These are phyloP conservation scores for Rhizophagus sp. DNA, from an alignment of 192 early-diverging fungal genomes.

Conservation along the genomic window DNA sequence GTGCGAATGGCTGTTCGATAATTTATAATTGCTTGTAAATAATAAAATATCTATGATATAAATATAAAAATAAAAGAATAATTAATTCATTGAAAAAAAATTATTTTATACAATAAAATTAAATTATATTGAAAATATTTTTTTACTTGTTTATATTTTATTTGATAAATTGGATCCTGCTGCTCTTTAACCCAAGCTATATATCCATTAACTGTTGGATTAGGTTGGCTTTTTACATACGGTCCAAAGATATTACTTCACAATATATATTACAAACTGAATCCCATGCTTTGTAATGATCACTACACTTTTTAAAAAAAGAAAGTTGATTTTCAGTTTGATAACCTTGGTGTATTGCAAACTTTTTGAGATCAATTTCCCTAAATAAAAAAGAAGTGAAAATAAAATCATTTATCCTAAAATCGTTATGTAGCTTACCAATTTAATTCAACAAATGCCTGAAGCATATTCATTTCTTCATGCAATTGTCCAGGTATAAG, in stretches of 20 bases:
- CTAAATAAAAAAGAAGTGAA: neutral
- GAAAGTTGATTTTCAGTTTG: neutral
- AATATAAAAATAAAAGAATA: no score
- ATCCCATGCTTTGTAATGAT: neutral
- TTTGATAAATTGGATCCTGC: no score
- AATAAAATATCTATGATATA: neutral
- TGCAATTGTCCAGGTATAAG: neutral
- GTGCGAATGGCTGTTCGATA: neutral
- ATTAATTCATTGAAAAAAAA: no score
- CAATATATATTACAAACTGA: neutral
- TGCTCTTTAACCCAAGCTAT: no score
- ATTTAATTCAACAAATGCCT: no score
- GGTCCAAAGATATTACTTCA: neutral
- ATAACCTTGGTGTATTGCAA: neutral
- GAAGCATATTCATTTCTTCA: constrained; percentile 9
- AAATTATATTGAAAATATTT: no score
- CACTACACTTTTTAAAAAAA: neutral
- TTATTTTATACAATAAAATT: no score
- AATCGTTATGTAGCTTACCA: no score
- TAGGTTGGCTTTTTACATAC: neutral
- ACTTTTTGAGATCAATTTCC: neutral
- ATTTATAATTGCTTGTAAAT: constrained; percentile 27
- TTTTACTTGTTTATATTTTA: no score
- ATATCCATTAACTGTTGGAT: no score
- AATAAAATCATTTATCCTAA: no score